A percentile compares a stretch with the other conserved stretches of the same genome.
These are phyloP conservation scores for Postia placenta DNA, from an alignment of 768 basidiomycete genomes.

Conservation along the genomic window DNA sequence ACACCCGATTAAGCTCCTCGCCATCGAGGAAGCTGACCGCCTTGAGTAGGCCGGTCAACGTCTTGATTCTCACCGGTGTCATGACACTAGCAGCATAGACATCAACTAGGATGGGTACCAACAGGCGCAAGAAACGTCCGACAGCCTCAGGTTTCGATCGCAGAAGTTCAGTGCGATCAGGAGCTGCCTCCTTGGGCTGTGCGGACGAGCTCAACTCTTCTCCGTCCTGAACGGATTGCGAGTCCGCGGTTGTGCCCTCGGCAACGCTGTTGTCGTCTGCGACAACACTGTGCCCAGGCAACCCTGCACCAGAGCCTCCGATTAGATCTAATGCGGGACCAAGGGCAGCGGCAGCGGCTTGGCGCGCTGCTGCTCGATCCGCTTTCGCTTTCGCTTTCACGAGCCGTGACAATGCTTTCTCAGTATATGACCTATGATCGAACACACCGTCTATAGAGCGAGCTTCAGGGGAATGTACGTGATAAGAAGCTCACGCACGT, in stretches of 20 bases:
- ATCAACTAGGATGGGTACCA: constrained; percentile 92
- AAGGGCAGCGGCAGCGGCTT: constrained; percentile 30
- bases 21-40: constrained; percentile 85
- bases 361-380: constrained; percentile 66
- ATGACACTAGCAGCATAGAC: constrained; percentile 99
- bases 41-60: constrained; percentile 81
- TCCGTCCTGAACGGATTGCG: constrained; percentile 9
- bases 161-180: constrained; percentile 68
- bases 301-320: constrained; percentile 10
- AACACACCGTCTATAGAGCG: constrained; percentile 78
- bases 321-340: constrained; percentile 5
- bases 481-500: constrained; percentile 10
- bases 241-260: constrained; percentile 6
- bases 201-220: constrained; percentile 8
- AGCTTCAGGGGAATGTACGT: no score
- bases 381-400: constrained; percentile 80
- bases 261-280: constrained; percentile 7
- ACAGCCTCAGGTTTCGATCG: constrained; percentile 72
- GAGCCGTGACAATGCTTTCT: constrained; percentile 74
- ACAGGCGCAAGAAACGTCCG: constrained; percentile 77
- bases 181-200: constrained; percentile 29
- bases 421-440: constrained; percentile 85
- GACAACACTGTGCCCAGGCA: constrained; percentile 18
- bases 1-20: constrained; percentile 66
- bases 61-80: constrained; percentile 81